phyloP scores from a whole-genome alignment of 176 grass and related monocot species.

The Microstegium vimineum region DNA sequence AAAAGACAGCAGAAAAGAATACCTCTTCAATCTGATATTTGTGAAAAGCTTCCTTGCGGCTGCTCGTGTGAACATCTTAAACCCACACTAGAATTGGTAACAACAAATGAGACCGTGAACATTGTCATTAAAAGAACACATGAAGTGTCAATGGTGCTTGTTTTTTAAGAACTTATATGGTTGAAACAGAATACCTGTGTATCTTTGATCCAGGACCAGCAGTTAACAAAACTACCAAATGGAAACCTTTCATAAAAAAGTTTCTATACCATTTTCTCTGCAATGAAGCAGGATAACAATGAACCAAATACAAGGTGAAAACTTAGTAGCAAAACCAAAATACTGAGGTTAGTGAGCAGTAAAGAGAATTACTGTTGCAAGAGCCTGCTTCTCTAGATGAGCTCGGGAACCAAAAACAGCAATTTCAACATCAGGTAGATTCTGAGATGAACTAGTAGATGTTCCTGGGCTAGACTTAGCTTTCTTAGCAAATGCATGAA shows the following conservation, averaged over 20 bases:
- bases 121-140: background rate
- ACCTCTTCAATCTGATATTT: slow-evolving; percentile 96
- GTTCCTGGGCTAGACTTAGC: slow-evolving; percentile 11
- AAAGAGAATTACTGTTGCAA: slow-evolving; percentile 69
- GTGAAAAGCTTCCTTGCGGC: slow-evolving; percentile 86
- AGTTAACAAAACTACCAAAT: slow-evolving; percentile 80
- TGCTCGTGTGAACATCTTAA: slow-evolving; percentile 97
- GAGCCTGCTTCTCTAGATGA: slow-evolving; percentile 94
- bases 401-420: slow-evolving; percentile 90
- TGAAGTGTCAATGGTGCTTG: background rate
- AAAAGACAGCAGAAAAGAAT: background rate
- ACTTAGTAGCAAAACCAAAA: background rate
- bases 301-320: background rate
- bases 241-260: slow-evolving; percentile 99
- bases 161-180: background rate
- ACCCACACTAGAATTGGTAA: slow-evolving; percentile 71
- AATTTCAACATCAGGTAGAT: slow-evolving; percentile 64
- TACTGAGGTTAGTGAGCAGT: background rate
- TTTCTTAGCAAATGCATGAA: slow-evolving; percentile 52
- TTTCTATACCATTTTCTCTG: slow-evolving; percentile 98
- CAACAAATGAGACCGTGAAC: slow-evolving; percentile 7
- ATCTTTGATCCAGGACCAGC: slow-evolving; percentile 81
- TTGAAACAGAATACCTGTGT: slow-evolving; percentile 60
- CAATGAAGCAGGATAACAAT: slow-evolving; percentile 22
- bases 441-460: slow-evolving; percentile 41